Base-by-base conservation (phyloP, 352 stramenopile genomes). In the Elongisporangium undulatum region DNA sequence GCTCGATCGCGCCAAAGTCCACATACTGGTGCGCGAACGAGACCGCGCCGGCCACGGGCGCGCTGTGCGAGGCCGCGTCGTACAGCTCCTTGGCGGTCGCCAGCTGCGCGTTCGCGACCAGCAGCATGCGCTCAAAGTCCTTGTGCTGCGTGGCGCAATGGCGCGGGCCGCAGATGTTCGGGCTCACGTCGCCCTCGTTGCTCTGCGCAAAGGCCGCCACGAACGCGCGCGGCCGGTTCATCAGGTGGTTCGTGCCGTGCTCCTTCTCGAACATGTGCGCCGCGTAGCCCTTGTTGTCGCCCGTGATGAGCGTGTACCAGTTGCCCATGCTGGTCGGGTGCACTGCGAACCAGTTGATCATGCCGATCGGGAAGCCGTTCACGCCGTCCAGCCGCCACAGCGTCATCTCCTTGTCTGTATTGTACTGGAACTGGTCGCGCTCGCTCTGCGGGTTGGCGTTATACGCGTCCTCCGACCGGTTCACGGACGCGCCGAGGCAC, bases 321-420 rank as follows among this genome's bases (percentile, higher is more conserved):
- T 90, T 96, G 55, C 92, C 93, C 89, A 98, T 96, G 66, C 81
- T 96, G 22, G 93, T 98, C 19, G 88, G 88, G 59, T 98, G 93
- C 22, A 97, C 91, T 6, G 90, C 85, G 66, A 98, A 98, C 85
- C 92, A 98, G 64, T 97, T 97, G 66, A 98, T 84, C 74, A 96
- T 91, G 49, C 89, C 90, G 56, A 97, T 91, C 1, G 82, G 80
- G 45, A 72, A 94, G 4, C 79, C 88, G 29, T 95, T 84, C 45
- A 85, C 63, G 17, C 82, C 83, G n/a, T 94, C 82, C 19, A 98
- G 76, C 3, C 85, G 73, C 72, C 96, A 92, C 2, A 98, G 67
- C 17, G 87, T 89, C 90, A 98, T 97, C 51, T 92, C 86, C 61
- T 97, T 97, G 74, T 98, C 92, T 19, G 88, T 97, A 57, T 98